Percentiles rank a stretch among this genome's conserved stretches.
phyloP scores from a whole-genome alignment of 202 grass and related monocot genomes.

The Brachypodium distachyon region DNA sequence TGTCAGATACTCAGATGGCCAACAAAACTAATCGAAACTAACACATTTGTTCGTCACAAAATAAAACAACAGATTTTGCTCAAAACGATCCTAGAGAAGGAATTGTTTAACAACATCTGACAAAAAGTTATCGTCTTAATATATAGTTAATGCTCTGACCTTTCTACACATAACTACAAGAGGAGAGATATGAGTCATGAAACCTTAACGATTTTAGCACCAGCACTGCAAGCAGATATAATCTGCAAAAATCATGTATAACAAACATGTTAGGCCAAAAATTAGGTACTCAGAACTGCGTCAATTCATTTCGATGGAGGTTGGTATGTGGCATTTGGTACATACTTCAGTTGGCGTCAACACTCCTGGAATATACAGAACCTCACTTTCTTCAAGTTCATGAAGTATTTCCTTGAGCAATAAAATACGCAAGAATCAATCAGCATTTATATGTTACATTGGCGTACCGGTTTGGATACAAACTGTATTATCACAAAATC shows the following conservation, averaged over 20 bases:
- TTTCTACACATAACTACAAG: conserved; percentile 6
- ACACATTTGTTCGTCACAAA: background rate
- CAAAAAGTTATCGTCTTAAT: background rate
- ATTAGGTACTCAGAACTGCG: background rate
- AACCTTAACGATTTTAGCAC: conserved; percentile 76
- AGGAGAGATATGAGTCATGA: background rate
- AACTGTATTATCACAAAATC: background rate
- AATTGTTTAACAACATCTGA: background rate
- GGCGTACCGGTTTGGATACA: background rate
- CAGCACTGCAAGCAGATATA: conserved; percentile 61
- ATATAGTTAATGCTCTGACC: background rate
- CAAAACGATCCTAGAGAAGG: background rate
- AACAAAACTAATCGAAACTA: background rate
- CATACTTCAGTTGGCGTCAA: conserved; percentile 86
- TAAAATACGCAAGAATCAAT: background rate
- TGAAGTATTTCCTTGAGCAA: conserved; percentile 69
- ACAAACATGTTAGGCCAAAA: background rate
- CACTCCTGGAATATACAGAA: conserved; percentile 87
- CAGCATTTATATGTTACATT: background rate
- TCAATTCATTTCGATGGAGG: background rate
- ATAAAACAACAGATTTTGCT: background rate
- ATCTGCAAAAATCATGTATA: conserved; percentile 36
- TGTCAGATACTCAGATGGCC: background rate
- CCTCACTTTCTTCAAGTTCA: conserved; percentile 40
- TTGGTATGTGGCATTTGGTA: conserved; percentile 15